Conservation (phyloP, 2,329 filamentous ascomycete species). For the Monosporascus sp. region DNA sequence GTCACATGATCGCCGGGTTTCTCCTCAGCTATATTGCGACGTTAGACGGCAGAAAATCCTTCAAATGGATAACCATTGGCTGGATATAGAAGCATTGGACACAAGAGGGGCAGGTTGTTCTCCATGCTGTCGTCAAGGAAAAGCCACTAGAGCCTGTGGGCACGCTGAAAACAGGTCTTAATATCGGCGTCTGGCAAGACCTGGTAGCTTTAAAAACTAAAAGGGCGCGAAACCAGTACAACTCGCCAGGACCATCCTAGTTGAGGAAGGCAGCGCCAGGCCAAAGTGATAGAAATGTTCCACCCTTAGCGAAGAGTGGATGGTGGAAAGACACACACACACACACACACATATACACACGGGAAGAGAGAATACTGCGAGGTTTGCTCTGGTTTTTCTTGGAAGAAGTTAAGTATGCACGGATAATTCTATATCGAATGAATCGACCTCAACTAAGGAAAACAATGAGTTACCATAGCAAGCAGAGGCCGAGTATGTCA, state of each 20-base stretch:
- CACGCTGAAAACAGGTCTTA: neutral
- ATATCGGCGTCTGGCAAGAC: neutral
- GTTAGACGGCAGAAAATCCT: neutral
- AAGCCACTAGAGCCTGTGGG: neutral
- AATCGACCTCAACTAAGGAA: too few species aligned
- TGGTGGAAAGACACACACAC: too few species aligned
- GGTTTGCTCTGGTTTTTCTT: too few species aligned
- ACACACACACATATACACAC: too few species aligned
- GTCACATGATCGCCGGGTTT: neutral
- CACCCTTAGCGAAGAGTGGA: too few species aligned
- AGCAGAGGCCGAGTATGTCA: too few species aligned
- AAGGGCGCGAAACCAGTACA: neutral
- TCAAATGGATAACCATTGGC: neutral
- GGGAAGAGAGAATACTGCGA: too few species aligned
- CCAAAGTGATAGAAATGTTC: too few species aligned
- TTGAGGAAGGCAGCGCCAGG: too few species aligned
- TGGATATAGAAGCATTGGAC: neutral
- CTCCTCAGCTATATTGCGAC: neutral
- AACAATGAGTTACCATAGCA: too few species aligned
- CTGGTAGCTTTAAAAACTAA: neutral
- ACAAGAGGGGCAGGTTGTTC: neutral
- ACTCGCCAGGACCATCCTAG: neutral
- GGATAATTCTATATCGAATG: too few species aligned
- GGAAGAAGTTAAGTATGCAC: too few species aligned
- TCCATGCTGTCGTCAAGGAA: neutral